Percentiles rank a stretch among this genome's conserved stretches.
Evolutionary conservation across 208 protist genomes (phyloP).

Genomic region (Porcisia deanei): DNA sequence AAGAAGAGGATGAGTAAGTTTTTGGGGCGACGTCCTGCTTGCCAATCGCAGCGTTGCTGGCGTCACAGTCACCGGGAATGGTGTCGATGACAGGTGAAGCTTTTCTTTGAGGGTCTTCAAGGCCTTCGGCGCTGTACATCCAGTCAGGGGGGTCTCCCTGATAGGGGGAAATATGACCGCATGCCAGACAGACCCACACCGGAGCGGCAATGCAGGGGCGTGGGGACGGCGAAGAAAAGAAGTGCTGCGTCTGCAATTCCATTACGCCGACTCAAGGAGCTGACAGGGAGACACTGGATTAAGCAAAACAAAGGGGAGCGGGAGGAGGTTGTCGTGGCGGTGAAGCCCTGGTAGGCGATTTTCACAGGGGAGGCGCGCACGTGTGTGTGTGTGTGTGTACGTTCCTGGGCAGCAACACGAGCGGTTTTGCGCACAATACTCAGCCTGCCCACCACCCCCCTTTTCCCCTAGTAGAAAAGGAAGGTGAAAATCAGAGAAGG

Average conservation of each 20-base stretch:
- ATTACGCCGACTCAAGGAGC: background rate
- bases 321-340: no score
- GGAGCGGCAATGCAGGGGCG: slow-evolving; percentile 5
- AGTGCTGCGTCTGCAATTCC: background rate
- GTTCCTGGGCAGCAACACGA: no score
- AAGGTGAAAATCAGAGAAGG: no score
- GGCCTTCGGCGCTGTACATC: slow-evolving; percentile 4
- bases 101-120: background rate
- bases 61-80: background rate
- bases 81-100: background rate
- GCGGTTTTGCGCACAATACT: no score
- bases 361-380: no score
- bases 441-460: no score
- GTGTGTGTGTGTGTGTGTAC: no score
- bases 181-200: slow-evolving; percentile 41
- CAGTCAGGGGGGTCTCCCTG: background rate
- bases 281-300: no score
- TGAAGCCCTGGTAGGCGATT: no score
- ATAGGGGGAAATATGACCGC: slow-evolving; percentile 27
- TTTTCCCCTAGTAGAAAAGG: no score
- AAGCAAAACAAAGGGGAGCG: no score
- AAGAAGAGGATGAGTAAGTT: background rate
- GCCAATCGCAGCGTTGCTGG: background rate
- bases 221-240: background rate
- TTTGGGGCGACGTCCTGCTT: background rate